These are phyloP conservation scores for Aphanomyces invadans DNA, from an alignment of 352 stramenopile species.

Conservation along the genomic window DNA sequence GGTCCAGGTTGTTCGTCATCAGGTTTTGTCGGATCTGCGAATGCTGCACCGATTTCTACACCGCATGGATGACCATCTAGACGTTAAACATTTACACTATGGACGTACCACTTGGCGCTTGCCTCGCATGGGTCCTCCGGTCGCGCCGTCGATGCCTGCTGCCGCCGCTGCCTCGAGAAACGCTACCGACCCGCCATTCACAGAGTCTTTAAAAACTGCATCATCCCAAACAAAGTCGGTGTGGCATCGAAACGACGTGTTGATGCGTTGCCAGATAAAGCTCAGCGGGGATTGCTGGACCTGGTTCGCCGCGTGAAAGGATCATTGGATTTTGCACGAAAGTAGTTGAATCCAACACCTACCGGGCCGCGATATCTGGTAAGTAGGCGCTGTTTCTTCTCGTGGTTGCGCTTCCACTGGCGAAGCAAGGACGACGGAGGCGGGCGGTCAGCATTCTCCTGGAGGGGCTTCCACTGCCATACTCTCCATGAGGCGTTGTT, in stretches of 20 bases:
- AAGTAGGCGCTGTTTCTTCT: background rate
- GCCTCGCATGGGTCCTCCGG: slow-evolving; percentile 2
- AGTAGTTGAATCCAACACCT: too few species aligned
- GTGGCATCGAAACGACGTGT: slow-evolving; percentile 38
- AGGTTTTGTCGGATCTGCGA: slow-evolving; percentile 74
- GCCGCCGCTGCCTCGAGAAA: slow-evolving; percentile 5
- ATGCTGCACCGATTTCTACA: slow-evolving; percentile 56
- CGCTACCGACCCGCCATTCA: slow-evolving; percentile 26
- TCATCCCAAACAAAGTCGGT: slow-evolving; percentile 71
- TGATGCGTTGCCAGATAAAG: background rate
- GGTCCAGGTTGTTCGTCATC: slow-evolving; percentile 51
- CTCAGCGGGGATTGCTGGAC: background rate
- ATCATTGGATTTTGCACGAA: too few species aligned
- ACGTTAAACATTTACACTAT: background rate
- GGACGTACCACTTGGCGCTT: slow-evolving; percentile 15
- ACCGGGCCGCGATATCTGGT: background rate
- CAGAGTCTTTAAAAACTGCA: slow-evolving; percentile 42
- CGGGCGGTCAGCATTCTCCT: background rate
- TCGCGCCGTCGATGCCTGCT: slow-evolving; percentile 25
- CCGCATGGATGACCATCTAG: background rate
- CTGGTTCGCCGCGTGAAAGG: too few species aligned
- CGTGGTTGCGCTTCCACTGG: background rate
- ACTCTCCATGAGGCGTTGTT: too few species aligned
- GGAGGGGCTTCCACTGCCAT: background rate
- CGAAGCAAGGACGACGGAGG: background rate